Base-by-base conservation (phyloP, 1,284 basidiomycete genomes). In the Papiliotrema flavescens region DNA sequence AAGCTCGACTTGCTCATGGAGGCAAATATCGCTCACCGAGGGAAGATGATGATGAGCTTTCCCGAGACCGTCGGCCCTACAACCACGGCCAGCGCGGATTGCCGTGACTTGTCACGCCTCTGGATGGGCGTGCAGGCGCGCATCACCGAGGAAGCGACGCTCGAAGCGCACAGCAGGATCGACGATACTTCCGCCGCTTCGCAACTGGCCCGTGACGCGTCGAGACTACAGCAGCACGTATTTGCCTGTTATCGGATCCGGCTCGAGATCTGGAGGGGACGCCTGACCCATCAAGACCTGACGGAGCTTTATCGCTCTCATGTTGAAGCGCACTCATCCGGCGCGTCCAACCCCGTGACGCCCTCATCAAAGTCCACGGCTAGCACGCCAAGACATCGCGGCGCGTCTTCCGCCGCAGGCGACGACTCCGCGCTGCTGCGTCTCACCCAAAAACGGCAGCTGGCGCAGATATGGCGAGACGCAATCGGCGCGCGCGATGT, bases 1-100 rank as follows among this genome's bases (percentile, higher is more conserved):
- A 45, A 70, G 70, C 67, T 70, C 64, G 70, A 70, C 54, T 34
- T 35, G 15, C 49, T 73, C 14, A 55, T 61, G 44, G 20, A n/a
- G 23, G 32, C 32, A 20, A 17, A 7, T n/a, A 50, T 17, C 3
- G 35, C 34, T 11, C 34, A 49, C 11, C 35, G 35, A 3, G 37
- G 2, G 34, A 23, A 19, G 14, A 50, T 42, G n/a, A 50, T 42
- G 49, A 14, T 20, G 40, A 15, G 9, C 9, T 50, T 42, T 19
- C 49, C 49, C 9, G 9, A 34, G 14, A 15, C 22, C 28, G 15
- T 23, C 17, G 34, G 11, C 13, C 15, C n/a, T n/a, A n/a, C n/a
- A n/a, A n/a, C n/a, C n/a, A n/a, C n/a, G n/a, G 20, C 35, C 47
- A 11, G 22, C 11, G 35, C 14, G 5, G 47, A 49, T 39, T n/a